Evolutionary conservation across 164 flowering plant species (phyloP).

Genomic region (Kalanchoe fedtschenkoi): DNA sequence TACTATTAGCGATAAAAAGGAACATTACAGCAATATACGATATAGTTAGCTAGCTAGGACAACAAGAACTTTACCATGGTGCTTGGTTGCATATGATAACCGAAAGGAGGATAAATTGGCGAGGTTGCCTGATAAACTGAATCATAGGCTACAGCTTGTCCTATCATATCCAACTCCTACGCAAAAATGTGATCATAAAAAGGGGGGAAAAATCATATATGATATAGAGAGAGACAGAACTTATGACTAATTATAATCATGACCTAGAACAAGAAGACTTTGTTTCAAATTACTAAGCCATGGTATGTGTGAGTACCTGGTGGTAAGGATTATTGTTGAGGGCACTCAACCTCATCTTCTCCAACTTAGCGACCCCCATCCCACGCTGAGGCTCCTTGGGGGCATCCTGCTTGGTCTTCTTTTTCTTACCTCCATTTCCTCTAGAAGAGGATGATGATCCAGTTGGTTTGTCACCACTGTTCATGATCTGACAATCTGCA

Average conservation of each 20-base stretch:
- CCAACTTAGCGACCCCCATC: constrained; percentile 2
- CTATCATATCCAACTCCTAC: background rate
- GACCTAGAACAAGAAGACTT: too few relatives aligned
- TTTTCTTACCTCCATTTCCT: constrained; percentile 2
- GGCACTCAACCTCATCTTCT: background rate
- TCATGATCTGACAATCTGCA: background rate
- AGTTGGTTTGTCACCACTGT: background rate
- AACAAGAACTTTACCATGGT: background rate
- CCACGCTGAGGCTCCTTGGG: background rate
- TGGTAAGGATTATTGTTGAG: background rate
- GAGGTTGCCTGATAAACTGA: background rate
- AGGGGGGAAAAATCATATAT: too few relatives aligned
- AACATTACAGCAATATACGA: background rate
- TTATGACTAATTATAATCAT: too few relatives aligned
- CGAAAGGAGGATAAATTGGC: background rate
- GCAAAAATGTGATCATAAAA: too few relatives aligned
- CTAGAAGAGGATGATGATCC: background rate
- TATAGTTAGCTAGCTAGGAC: too few relatives aligned
- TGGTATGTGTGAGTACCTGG: background rate
- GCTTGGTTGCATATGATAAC: background rate
- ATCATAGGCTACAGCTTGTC: background rate
- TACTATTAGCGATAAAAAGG: too few relatives aligned
- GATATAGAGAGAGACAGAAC: too few relatives aligned
- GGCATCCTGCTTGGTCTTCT: background rate
- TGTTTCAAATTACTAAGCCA: too few relatives aligned